These are phyloP conservation scores for Oryza nivara DNA, from an alignment of 176 grass and related monocot species.

Conservation along the genomic window DNA sequence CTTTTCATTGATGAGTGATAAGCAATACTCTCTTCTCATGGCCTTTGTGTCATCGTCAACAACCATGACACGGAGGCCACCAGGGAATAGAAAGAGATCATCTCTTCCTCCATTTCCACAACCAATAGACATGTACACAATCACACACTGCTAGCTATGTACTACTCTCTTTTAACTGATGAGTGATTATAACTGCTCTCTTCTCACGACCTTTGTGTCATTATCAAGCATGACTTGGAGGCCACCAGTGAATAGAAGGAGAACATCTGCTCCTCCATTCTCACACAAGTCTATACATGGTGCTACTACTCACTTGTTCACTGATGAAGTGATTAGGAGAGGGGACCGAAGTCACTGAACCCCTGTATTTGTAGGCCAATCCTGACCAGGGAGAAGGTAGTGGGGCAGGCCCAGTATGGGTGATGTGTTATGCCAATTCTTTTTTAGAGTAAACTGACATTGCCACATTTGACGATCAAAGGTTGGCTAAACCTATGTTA, in stretches of 20 bases:
- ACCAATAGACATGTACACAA: too few species aligned
- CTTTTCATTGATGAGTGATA: too few species aligned
- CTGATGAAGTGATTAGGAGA: not conserved
- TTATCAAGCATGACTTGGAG: constrained; percentile 19
- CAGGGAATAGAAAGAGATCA: too few species aligned
- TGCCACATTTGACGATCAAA: not conserved
- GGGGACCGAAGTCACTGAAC: not conserved
- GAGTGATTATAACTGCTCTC: not conserved
- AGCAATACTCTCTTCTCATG: too few species aligned
- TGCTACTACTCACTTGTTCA: too few species aligned
- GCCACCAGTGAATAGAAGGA: not conserved
- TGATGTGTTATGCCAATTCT: not conserved
- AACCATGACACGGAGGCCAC: too few species aligned
- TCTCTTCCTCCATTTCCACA: too few species aligned
- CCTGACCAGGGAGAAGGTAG: too few species aligned
- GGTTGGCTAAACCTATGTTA: not conserved
- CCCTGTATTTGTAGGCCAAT: too few species aligned
- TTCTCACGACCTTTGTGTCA: not conserved
- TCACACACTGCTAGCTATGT: not conserved
- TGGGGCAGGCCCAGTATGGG: not conserved
- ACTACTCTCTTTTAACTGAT: not conserved
- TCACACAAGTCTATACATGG: too few species aligned
- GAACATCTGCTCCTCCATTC: not conserved
- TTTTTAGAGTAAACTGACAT: not conserved
- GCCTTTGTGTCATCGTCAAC: too few species aligned